Base-by-base conservation (phyloP, 768 basidiomycete species). In the Pleurotus ostreatus region DNA sequence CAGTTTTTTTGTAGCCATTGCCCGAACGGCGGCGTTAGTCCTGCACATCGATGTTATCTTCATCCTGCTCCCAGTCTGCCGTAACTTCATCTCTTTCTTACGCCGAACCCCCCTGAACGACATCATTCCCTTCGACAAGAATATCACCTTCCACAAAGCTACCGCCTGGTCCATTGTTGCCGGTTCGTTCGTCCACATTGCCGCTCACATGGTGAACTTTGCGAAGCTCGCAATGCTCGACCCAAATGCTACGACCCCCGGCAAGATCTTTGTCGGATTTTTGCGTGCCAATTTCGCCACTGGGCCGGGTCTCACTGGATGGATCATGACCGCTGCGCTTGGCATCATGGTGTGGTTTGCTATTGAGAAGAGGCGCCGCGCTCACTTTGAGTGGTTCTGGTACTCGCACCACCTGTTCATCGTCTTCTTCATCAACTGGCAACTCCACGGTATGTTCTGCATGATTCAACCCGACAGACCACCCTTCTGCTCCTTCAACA, bases 361-460 rank as follows among this genome's bases (percentile, higher is more conserved):
- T 2, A 75, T 82, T 61, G 94, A 94, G 73, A 94, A 90, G 74
- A 75, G 80, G 26, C 83, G 87, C 51, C 80, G 84, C 55, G 80
- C 83, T 11, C 81, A 86, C 62, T 98, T 94, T 62, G 94, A 98
- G 74, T 74, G 79, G 65, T 95, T 95, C 76, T 94, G 90, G 88
- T 93, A 92, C 70, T 80, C 83, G 7, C 86, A 92, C 67, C 89
- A 97, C 68, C 77, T 97, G 59, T 96, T 94, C 76, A 82, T 96
- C 65, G 67, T 91, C 57, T 96, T 96, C 82, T 97, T 98, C 78
- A 80, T 93, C 68, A 76, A 78, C 66, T 97, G 95, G 95, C 95
- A 98, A 69, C 76, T 96, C 26, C 94, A 95, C 66, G 94, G 94
- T 54, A 89, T 95, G 89, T 95, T 92, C 83, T 94, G 93, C 74